Evolutionary conservation across 169 alveolate species (phyloP).

Genomic region (Plasmodium berghei): DNA sequence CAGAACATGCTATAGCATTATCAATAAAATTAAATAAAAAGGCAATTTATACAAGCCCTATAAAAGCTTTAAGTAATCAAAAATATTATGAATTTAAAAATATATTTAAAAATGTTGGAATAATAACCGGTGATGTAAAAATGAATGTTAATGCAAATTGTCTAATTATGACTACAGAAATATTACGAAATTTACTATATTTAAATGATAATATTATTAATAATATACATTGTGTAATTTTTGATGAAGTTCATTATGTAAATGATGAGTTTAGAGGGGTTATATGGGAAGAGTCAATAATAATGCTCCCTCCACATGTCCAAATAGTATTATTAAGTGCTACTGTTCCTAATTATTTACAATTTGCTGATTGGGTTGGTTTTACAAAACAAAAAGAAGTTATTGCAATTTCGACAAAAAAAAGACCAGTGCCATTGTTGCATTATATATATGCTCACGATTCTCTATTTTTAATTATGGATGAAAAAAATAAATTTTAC

Average conservation of each 20-base stretch:
- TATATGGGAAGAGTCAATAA: constrained; percentile 99
- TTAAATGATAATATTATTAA: constrained; percentile 88
- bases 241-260: constrained; percentile 99
- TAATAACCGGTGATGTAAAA: constrained; percentile 98
- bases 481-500: constrained; percentile 73
- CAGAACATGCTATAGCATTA: constrained; percentile 98
- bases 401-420: constrained; percentile 93
- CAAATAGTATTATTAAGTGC: constrained; percentile 97
- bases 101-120: constrained; percentile 94
- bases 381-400: constrained; percentile 92
- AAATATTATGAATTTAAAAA: constrained; percentile 94
- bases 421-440: constrained; percentile 97
- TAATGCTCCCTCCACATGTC: constrained; percentile 94
- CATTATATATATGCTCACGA: constrained; percentile 91
- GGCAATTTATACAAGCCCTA: constrained; percentile 98
- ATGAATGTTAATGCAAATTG: constrained; percentile 96
- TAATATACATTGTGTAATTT: constrained; percentile 96
- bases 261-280: constrained; percentile 97
- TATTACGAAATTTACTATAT: constrained; percentile 94
- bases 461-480: constrained; percentile 57
- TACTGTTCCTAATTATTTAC: constrained; percentile 98
- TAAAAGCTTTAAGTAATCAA: constrained; percentile 98
- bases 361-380: constrained; percentile 99
- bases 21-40: constrained; percentile 93
- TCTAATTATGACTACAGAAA: constrained; percentile 98